Evolutionary conservation across 2,329 filamentous ascomycete genomes (phyloP).

Genomic region (Dryadomyces quercivorus): DNA sequence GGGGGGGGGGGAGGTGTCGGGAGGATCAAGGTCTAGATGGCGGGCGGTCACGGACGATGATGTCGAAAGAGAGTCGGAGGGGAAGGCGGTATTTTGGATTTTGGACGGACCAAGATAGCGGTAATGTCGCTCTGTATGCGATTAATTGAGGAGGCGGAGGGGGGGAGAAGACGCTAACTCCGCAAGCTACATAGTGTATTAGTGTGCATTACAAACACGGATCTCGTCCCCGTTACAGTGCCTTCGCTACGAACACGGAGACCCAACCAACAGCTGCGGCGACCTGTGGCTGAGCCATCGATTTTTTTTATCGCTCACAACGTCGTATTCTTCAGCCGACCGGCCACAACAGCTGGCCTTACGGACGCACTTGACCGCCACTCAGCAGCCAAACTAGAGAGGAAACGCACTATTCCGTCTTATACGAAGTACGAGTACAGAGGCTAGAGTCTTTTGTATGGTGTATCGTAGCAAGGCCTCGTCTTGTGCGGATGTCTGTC

Average conservation of each 20-base stretch:
- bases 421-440: too few relatives aligned
- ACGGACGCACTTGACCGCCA: too few relatives aligned
- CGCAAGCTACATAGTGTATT: not conserved
- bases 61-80: not conserved
- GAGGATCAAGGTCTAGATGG: not conserved
- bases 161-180: not conserved
- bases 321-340: not conserved
- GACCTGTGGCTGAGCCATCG: not conserved
- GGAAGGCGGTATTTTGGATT: constrained; percentile 1
- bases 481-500: not conserved
- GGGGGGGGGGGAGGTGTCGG: not conserved
- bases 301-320: not conserved
- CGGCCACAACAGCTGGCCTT: too few relatives aligned
- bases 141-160: constrained; percentile 3
- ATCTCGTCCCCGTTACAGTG: not conserved
- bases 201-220: constrained; percentile 1
- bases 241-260: not conserved
- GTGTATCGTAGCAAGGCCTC: not conserved
- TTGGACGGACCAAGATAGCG: not conserved
- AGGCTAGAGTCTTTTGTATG: too few relatives aligned
- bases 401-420: too few relatives aligned
- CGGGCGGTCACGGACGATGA: not conserved
- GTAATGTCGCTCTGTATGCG: not conserved
- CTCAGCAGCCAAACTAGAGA: too few relatives aligned
- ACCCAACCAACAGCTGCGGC: not conserved